These are phyloP conservation scores for Gamsiella multidivaricata DNA, from an alignment of 192 early-diverging fungal genomes.

Conservation along the genomic window DNA sequence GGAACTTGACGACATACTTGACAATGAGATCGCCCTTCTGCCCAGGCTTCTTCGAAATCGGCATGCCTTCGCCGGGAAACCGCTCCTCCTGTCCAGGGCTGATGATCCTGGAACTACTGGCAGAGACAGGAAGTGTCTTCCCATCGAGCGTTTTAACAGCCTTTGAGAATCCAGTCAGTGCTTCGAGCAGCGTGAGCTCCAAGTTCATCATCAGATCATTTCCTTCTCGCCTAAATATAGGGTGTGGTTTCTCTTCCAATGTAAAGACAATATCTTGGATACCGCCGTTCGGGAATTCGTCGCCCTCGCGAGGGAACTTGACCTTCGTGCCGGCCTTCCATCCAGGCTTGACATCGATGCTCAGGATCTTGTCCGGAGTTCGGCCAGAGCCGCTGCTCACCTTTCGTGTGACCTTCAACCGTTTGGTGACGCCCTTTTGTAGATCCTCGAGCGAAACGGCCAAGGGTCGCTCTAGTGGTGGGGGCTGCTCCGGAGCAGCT, in stretches of 20 bases:
- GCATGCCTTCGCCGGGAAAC: constrained; percentile 91
- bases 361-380: constrained; percentile 81
- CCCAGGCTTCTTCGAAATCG: constrained; percentile 77
- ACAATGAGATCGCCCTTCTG: constrained; percentile 90
- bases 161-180: constrained; percentile 83
- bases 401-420: constrained; percentile 91
- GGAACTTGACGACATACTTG: constrained; percentile 84
- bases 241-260: constrained; percentile 91
- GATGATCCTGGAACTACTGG: constrained; percentile 60
- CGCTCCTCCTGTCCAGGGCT: constrained; percentile 80
- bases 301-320: constrained; percentile 89
- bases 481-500: constrained; percentile 31
- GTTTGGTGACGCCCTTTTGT: constrained; percentile 89
- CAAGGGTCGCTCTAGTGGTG: constrained; percentile 72
- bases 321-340: constrained; percentile 99
- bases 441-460: constrained; percentile 92
- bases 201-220: constrained; percentile 79
- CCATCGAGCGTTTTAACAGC: constrained; percentile 82
- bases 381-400: constrained; percentile 52
- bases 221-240: constrained; percentile 84
- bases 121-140: constrained; percentile 74
- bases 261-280: constrained; percentile 95
- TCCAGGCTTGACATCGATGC: constrained; percentile 89
- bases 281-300: constrained; percentile 80
- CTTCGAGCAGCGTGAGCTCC: constrained; percentile 80